Base-by-base conservation (phyloP, 202 grass and related monocot species). In the Tripidium arundinaceum region DNA sequence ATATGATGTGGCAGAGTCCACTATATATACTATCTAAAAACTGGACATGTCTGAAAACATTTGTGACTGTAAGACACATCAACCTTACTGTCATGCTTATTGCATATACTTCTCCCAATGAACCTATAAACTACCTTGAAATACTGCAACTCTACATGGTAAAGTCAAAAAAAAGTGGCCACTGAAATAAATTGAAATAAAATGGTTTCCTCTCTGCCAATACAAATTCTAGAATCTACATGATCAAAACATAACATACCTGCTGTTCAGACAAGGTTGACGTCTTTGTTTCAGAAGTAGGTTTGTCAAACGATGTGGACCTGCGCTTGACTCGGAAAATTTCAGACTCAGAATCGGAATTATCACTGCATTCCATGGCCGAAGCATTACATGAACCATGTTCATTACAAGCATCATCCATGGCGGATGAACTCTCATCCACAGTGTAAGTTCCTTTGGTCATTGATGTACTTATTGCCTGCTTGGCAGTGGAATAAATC, bases 301-400 rank as follows among this genome's bases (percentile, higher is more conserved):
- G 49, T 62, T 91, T 89, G 22, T 52, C 86, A 75, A 43, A 40
- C 1, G 65, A 69, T 10, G 47, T 68, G 47, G 96, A 86, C 49
- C 96, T 86, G 64, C 96, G 92, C 64, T 94, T 99, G 75, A 99
- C 88, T 65, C 88, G 88, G 75, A 98, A 98, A 52, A 89, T 85
- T 84, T 86, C 96, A 57, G 82, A 78, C 70, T 91, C 95, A 21
- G 90, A 93, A 64, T 96, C 96, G 6, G 96, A 99, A 86, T 96
- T 87, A 59, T 88, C 92, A 76, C 90, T 84, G n/a, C 83, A 90
- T 65, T 84, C 87, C 55, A 81, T 59, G 78, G 72, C 46, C 7
- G 61, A 84, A 65, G 75, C 79, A 79, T 89, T 82, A 63, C 78
- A 72, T 83, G 86, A 85, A 62, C 65, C 65, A 2, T 34, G 79